Evolutionary conservation across 1,284 basidiomycete genomes (phyloP), one percentile per base, ranked within the genome.

Genomic region (Kwoniella shivajii): DNA sequence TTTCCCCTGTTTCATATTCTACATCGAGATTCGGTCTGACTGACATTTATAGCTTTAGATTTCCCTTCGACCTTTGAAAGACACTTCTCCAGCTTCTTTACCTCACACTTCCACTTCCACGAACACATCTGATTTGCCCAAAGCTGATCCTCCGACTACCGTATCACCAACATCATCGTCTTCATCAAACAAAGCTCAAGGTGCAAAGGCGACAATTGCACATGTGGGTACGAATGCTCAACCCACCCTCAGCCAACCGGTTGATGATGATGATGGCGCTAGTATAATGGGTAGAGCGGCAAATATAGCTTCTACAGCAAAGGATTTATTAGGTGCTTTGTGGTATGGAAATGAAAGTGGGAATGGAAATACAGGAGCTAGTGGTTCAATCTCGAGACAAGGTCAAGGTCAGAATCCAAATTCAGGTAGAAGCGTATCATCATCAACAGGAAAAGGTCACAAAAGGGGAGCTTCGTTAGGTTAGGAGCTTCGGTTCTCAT

Each of bases 271-370:
- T 33, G 74, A 74, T 47, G 72, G 71, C 3, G 67, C 66, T 10
- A 74, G 69, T 38, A 74, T 77, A 31, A 74, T 74, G 57, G 74
- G 76, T 6, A 63, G 75, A 45, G 78, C 76, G 22, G 76, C 73
- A 34, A 78, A 76, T 57, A 77, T 79, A 54, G 77, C 77, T 34
- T 76, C 67, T 56, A 75, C 77, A 7, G 78, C 78, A 13, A 77
- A 76, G 60, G 78, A 78, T 57, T 64, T 79, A 22, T 63, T 79
- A 27, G 77, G 77, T n/a, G 72, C 74, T 3, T 60, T 78, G 57
- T 78, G 77, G 77, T 76, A 76, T 54, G 74, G 74, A 31, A 60
- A 59, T n/a, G 58, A 68, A 44, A 57, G 58, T 31, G 55, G 52
- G 22, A 43, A 47, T 37, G 52, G 31, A 33, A 26, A 31, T 14